Evolutionary conservation across 1,139 yeast species (phyloP).

Genomic region (Taphrina sp.): DNA sequence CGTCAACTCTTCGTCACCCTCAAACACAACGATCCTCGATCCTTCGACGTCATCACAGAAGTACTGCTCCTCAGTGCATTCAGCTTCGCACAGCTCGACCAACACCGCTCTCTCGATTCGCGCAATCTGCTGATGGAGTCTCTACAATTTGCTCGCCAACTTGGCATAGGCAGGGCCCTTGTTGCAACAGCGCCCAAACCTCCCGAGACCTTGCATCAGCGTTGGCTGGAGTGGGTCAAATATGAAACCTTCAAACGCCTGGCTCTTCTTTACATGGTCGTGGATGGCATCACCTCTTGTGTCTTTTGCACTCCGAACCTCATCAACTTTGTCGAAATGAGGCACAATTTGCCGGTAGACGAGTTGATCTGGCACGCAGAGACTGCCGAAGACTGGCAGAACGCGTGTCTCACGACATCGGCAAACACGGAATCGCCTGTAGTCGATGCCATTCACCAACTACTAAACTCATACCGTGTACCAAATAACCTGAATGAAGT

Average conservation of each 20-base stretch:
- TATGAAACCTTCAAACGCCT: slow-evolving; percentile 15
- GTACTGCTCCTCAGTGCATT: not conserved
- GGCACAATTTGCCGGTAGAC: slow-evolving; percentile 21
- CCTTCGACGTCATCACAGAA: slow-evolving; percentile 6
- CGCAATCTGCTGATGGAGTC: slow-evolving; percentile 4
- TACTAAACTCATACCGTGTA: slow-evolving; percentile 8
- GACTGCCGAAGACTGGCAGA: slow-evolving; percentile 18
- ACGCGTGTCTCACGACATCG: not conserved
- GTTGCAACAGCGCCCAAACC: not conserved
- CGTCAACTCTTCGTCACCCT: slow-evolving; percentile 1
- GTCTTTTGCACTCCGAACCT: not conserved
- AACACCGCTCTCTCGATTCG: not conserved
- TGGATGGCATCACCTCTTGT: slow-evolving; percentile 3
- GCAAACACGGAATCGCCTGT: slow-evolving; percentile 9
- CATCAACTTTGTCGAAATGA: slow-evolving; percentile 4
- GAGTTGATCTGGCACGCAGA: slow-evolving; percentile 17
- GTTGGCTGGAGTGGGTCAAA: slow-evolving; percentile 16
- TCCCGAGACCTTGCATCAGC: slow-evolving; percentile 19
- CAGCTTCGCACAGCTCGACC: slow-evolving; percentile 7
- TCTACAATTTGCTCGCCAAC: slow-evolving; percentile 3
- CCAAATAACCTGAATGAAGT: slow-evolving; percentile 12
- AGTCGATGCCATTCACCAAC: slow-evolving; percentile 12
- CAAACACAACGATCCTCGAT: not conserved
- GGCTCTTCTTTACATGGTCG: not conserved
- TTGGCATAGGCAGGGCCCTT: slow-evolving; percentile 3